Evolutionary conservation across 345 rosid species (phyloP).

Genomic region (Geranium brycei): DNA sequence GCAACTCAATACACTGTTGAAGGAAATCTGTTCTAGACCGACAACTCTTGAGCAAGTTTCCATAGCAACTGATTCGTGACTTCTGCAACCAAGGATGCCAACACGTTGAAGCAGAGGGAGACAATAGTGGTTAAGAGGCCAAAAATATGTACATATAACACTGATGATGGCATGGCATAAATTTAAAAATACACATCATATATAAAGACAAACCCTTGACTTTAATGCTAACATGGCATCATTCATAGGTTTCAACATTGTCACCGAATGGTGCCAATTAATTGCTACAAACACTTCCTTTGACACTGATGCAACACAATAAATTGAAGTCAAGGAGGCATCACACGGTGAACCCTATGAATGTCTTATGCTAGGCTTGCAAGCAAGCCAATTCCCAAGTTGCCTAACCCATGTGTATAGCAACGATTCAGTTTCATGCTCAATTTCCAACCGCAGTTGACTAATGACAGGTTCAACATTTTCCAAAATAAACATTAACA

Average conservation of each 20-base stretch:
- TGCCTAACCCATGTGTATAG: not conserved
- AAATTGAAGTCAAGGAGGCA: not conserved
- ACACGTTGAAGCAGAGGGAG: not conserved
- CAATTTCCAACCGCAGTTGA: not conserved
- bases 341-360: not conserved
- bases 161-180: not conserved
- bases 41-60: not conserved
- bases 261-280: not conserved
- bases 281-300: not conserved
- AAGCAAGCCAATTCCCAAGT: not conserved
- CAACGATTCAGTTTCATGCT: not conserved
- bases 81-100: not conserved
- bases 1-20: not conserved
- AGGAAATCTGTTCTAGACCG: not conserved
- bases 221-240: not conserved
- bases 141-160: not conserved
- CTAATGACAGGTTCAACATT: not conserved
- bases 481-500: not conserved
- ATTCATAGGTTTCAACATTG: not conserved
- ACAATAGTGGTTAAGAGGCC: not conserved
- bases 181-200: not conserved
- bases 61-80: not conserved
- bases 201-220: not conserved
- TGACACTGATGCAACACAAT: not conserved
- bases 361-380: not conserved